phyloP scores from a whole-genome alignment of 1,284 basidiomycete species.

The Sutorius eximius region DNA sequence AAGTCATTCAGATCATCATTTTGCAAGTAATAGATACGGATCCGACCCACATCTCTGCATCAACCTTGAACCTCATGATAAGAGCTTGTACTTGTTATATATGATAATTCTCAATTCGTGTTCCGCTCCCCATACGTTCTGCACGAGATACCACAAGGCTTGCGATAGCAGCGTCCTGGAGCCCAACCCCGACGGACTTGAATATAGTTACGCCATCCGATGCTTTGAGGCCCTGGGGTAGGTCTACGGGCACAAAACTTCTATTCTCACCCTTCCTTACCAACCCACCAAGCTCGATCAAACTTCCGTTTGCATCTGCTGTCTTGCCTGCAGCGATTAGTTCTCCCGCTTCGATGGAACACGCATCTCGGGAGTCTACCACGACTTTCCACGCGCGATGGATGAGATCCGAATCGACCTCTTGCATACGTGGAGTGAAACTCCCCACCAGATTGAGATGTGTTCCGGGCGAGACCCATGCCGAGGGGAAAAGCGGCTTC shows the following conservation, averaged over 20 bases:
- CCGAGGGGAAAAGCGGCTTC: slow-evolving; percentile 65
- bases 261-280: slow-evolving; percentile 33
- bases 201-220: slow-evolving; percentile 61
- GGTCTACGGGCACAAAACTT: slow-evolving; percentile 17
- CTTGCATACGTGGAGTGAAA: slow-evolving; percentile 79
- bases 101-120: slow-evolving; percentile 41
- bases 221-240: slow-evolving; percentile 35
- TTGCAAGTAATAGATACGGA: too few relatives aligned
- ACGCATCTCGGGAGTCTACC: slow-evolving; percentile 75
- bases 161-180: slow-evolving; percentile 77
- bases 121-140: slow-evolving; percentile 40
- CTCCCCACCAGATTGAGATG: slow-evolving; percentile 83
- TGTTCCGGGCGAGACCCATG: slow-evolving; percentile 59
- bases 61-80: too few relatives aligned
- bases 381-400: slow-evolving; percentile 51
- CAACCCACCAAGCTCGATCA: slow-evolving; percentile 66
- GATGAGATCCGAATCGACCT: slow-evolving; percentile 64
- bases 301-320: slow-evolving; percentile 34
- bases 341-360: slow-evolving; percentile 75
- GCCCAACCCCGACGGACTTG: slow-evolving; percentile 75
- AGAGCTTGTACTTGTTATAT: slow-evolving; percentile 2
- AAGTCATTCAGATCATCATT: background rate
- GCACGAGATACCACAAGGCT: slow-evolving; percentile 44
- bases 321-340: slow-evolving; percentile 58
- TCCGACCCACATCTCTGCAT: too few relatives aligned